Evolutionary conservation across 139 green algal species (phyloP).

Genomic region (Ulvella scutata): DNA sequence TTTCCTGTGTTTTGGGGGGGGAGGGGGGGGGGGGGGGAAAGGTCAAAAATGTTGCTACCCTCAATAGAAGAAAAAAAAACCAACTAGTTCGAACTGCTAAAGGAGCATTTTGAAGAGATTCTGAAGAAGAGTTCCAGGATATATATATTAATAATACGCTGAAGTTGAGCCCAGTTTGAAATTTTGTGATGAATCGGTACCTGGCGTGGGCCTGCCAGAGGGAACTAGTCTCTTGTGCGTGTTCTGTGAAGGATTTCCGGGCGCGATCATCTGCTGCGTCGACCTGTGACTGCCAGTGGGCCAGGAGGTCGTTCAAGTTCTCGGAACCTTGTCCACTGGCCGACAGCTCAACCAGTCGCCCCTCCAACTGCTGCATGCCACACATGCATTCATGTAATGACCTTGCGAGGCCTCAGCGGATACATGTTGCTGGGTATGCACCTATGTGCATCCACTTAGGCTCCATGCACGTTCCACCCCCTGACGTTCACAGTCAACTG

Average conservation of each 20-base stretch:
- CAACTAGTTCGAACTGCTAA: neutral
- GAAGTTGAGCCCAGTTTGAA: too few relatives aligned
- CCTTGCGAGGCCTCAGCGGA: neutral
- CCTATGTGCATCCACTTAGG: neutral
- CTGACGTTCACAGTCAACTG: too few relatives aligned
- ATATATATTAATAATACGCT: too few relatives aligned
- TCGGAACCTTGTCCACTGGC: neutral
- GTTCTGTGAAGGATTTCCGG: too few relatives aligned
- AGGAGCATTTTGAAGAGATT: too few relatives aligned
- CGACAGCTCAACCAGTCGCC: neutral
- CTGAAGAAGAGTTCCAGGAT: too few relatives aligned
- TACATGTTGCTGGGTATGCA: neutral
- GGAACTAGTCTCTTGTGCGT: neutral
- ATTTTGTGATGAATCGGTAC: too few relatives aligned
- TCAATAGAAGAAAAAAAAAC: neutral
- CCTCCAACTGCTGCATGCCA: neutral
- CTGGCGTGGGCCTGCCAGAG: neutral
- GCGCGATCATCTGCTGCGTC: neutral
- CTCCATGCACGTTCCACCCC: too few relatives aligned
- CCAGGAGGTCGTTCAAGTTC: neutral
- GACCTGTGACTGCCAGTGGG: slow-evolving; percentile 1
- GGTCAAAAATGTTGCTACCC: neutral
- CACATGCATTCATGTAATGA: neutral
- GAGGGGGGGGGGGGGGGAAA: too few relatives aligned
- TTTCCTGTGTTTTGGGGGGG: too few relatives aligned